Evolutionary conservation across 441 rosid genomes (phyloP), one percentile per base, ranked within the genome.

Genomic region (Sinapis alba): DNA sequence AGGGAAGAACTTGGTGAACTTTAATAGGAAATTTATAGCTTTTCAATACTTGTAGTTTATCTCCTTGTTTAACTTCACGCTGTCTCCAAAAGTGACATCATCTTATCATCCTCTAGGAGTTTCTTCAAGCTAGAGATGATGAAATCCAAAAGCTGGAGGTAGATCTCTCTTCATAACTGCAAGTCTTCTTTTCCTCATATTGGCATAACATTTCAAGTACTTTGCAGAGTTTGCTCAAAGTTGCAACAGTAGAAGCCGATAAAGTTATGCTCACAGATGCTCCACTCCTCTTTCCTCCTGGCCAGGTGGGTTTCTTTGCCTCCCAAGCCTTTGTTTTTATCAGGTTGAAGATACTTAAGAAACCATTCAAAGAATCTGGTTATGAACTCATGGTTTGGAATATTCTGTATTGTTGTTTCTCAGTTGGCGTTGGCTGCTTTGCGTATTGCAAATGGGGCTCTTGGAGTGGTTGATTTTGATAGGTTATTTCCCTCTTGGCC

Each of bases 241-340:
- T 79, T 66, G 96, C 97, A 32, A 86, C 75, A 71, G 68, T 75
- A 59, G 97, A 88, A 85, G 87, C 87, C 66, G 99, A 92, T 81
- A 89, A 83, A 85, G 82, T 88, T 65, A 88, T 92, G 92, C 87
- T 95, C 66, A 92, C 99, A 68, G 98, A 95, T 83, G 96, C 96
- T 66, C 89, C 96, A 13, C 94, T 88, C 81, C 83, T 92, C 18
- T 92, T 86, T 79, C 86, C 99, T 71, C 99, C 98, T 16, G 99
- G 96, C 62, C 98, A 89, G 97, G 98, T 95, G 11, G 21, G 50
- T 79, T 62, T 58, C 23, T 53, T 61, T 53, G 45, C 15, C 54
- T 63, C 27, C 20, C 10, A 24, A 56, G 51, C 13, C 26, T 64
- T 70, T 63, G n/a, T 27, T 28, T 36, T 43, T 41, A 8, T 26